Percentiles rank a stretch among this genome's conserved stretches.
These are phyloP conservation scores for Metroxylon sagu DNA, from an alignment of 176 grass and related monocot genomes.

Conservation along the genomic window DNA sequence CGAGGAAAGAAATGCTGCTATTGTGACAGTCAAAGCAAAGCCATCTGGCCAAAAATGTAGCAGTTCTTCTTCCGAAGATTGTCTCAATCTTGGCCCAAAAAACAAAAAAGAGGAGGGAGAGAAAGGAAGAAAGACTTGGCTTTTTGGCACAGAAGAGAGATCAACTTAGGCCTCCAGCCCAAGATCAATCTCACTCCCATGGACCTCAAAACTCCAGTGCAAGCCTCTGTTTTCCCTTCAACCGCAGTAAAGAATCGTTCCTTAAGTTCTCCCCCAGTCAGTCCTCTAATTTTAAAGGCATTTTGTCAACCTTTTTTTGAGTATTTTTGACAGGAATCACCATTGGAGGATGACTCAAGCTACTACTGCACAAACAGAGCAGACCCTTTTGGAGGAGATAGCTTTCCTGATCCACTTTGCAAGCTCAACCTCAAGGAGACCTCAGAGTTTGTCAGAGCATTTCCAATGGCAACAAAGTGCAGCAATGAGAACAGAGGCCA, in stretches of 20 bases:
- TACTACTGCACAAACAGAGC: slow-evolving; percentile 14
- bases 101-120: no score
- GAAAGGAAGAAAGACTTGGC: no score
- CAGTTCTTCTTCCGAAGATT: no score
- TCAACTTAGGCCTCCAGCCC: slow-evolving; percentile 23
- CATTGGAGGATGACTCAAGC: slow-evolving; percentile 9
- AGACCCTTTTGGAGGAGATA: slow-evolving; percentile 29
- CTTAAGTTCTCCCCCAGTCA: neutral
- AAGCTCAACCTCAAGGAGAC: slow-evolving; percentile 46
- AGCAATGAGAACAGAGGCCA: slow-evolving; percentile 40
- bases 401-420: slow-evolving; percentile 49
- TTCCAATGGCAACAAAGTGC: slow-evolving; percentile 39
- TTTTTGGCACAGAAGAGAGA: slow-evolving; percentile 1
- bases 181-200: slow-evolving; percentile 25
- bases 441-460: slow-evolving; percentile 49
- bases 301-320: neutral
- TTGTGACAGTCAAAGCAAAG: neutral
- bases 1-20: neutral
- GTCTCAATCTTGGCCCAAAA: no score
- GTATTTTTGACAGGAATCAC: slow-evolving; percentile 32
- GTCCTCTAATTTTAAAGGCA: no score
- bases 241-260: slow-evolving; percentile 4
- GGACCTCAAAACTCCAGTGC: slow-evolving; percentile 35
- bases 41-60: neutral
- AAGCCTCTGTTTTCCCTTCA: slow-evolving; percentile 3